Conservation (phyloP, 2,329 filamentous ascomycete genomes). For the Alternaria rosae region DNA sequence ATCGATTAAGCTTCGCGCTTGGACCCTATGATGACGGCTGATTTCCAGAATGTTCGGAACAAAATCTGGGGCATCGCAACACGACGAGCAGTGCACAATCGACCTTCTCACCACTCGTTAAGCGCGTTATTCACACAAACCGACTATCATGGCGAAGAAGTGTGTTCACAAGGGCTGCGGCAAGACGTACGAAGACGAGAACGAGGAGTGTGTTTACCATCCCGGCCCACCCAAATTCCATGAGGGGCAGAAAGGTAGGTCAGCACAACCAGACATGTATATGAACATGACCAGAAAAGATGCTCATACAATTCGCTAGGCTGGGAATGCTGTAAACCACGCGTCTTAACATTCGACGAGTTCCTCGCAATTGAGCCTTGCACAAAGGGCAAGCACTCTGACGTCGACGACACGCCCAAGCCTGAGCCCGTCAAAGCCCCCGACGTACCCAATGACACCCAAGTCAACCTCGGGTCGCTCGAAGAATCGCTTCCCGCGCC, state of each 20-base stretch:
- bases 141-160: slow-evolving; percentile 71
- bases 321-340: slow-evolving; percentile 98
- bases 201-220: slow-evolving; percentile 90
- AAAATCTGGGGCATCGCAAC: slow-evolving; percentile 19
- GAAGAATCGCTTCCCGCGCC: slow-evolving; percentile 42
- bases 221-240: slow-evolving; percentile 91
- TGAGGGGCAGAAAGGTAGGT: slow-evolving; percentile 92
- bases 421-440: slow-evolving; percentile 58
- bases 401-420: slow-evolving; percentile 74
- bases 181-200: slow-evolving; percentile 81
- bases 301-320: slow-evolving; percentile 62
- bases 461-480: slow-evolving; percentile 42
- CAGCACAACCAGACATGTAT: background rate
- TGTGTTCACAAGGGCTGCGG: slow-evolving; percentile 97
- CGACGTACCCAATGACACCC: slow-evolving; percentile 52
- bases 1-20: slow-evolving; percentile 18
- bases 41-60: slow-evolving; percentile 49
- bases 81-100: slow-evolving; percentile 14
- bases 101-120: slow-evolving; percentile 10
- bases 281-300: background rate
- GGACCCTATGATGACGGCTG: slow-evolving; percentile 33
- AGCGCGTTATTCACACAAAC: background rate
- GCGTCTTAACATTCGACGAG: slow-evolving; percentile 96
- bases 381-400: slow-evolving; percentile 90
- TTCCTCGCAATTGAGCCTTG: slow-evolving; percentile 93